Base-by-base conservation (phyloP, 2,329 filamentous ascomycete genomes). In the Acrodontium crateriforme region DNA sequence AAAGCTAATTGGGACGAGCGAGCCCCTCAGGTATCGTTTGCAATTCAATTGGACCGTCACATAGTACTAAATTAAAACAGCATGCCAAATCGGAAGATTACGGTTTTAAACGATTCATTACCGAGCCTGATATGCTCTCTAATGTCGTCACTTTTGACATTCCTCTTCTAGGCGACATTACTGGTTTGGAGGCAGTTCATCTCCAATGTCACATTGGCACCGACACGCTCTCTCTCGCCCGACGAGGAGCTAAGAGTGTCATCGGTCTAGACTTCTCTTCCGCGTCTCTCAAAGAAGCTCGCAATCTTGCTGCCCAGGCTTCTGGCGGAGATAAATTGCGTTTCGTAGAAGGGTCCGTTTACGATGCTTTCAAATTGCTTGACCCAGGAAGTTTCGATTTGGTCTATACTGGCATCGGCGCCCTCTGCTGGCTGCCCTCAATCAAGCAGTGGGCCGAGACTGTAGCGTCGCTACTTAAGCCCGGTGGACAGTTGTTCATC, bases 201-300 rank as follows among this genome's bases (percentile, higher is more conserved):
- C 29, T 43, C 15, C 38, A 43, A 32, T 43, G 38, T 30, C 37
- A 41, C 22, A 41, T 43, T 20, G 40, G 33, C 8, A 41, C 40
- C 13, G 38, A 42, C 29, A 41, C 40, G 6, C 38, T 42, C 6
- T 42, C 40, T 2, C 34, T 42, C 6, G 36, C 36, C 6, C 34
- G 40, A n/a, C 32, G 28, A 4, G 40, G 40, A 9, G 38, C 40
- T 9, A 30, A 28, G 3, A 27, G 24, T 10, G 40, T 42, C 16
- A 21, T 25, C 10, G 40, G 38, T n/a, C 32, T 42, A 2, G 40
- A 42, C 17, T 37, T 42, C 27, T 37, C 32, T 20, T 15, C 34
- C 7, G 38, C 32, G 4, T 31, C 36, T 5, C 21, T 42, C 9
- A 16, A 14, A 8, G 30, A 32, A 25, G 40, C 36, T 9, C 30